Evolutionary conservation across 2,329 filamentous ascomycete species (phyloP), one percentile per base, ranked within the genome.

Genomic region (Cercospora zeina): DNA sequence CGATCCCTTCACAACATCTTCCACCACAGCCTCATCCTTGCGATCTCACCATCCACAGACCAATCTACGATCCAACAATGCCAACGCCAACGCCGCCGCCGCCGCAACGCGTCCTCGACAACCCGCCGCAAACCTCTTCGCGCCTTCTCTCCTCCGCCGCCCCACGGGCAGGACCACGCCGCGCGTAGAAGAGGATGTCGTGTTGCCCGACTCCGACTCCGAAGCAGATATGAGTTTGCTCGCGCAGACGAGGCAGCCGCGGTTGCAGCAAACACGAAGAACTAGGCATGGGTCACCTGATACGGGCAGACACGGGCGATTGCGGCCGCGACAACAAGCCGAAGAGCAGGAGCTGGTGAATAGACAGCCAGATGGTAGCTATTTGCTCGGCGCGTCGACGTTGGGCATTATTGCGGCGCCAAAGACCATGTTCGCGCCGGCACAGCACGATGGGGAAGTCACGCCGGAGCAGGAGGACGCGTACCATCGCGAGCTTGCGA

Each of bases 291-390:
- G 61, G 14, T 68, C 66, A 47, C 67, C 67, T n/a, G 64, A 67
- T 37, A 58, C 19, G 13, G 34, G 50, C 14, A 67, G 61, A 59
- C 45, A 62, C 33, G 61, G 42, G 11, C 30, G 61, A 51, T 16
- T 54, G 31, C 59, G 56, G 42, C 39, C 50, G 30, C 65, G 62
- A 55, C 61, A 65, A 21, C 59, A 58, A 45, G 60, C 37, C 21
- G 68, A 67, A 54, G 65, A 69, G 39, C 42, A 57, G 53, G 70
- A 72, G 4, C 67, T 73, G 27, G 70, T 73, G 31, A 70, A 70
- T 47, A 50, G 71, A 61, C 69, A 68, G 53, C 45, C 68, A 13
- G 67, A 71, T 54, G 71, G 71, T 4, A 67, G 59, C 9, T 71
- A 67, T 49, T 58, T 73, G 42, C 62, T 71, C 11, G 68, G 61